Conservation (phyloP, 2,329 filamentous ascomycete genomes). For the Talaromyces atroroseus region DNA sequence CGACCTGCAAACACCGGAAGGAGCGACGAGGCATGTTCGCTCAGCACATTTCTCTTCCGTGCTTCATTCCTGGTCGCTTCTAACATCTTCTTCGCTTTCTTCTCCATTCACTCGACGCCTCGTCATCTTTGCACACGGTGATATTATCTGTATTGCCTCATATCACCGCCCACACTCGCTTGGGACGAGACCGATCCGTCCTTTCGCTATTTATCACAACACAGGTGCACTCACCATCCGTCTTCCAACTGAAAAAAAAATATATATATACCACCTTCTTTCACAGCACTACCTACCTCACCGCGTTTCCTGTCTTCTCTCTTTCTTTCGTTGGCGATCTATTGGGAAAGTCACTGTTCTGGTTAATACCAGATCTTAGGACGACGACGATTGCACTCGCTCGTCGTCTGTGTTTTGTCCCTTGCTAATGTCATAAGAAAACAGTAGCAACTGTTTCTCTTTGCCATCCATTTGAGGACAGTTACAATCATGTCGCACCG, state of each 20-base stretch:
- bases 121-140: constrained; percentile 2
- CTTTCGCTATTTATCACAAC: constrained; percentile 1
- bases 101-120: not conserved
- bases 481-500: constrained; percentile 50
- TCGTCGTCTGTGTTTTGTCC: not conserved
- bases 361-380: not conserved
- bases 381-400: constrained; percentile 8
- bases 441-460: not conserved
- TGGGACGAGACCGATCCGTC: constrained; percentile 4
- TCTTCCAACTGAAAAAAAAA: not conserved
- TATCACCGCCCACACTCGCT: constrained; percentile 12
- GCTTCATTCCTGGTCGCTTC: constrained; percentile 3
- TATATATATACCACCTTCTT: not conserved
- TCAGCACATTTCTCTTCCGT: constrained; percentile 1
- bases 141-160: not conserved
- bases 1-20: constrained; percentile 1
- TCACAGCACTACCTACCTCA: not conserved
- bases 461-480: not conserved
- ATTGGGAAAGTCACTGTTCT: not conserved
- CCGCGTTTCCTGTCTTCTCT: not conserved
- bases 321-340: not conserved
- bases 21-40: constrained; percentile 1
- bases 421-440: constrained; percentile 8
- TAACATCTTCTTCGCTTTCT: not conserved
- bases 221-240: not conserved